Evolutionary conservation across 2,329 filamentous ascomycete species (phyloP).

Genomic region (Ceratocystis ficicola): DNA sequence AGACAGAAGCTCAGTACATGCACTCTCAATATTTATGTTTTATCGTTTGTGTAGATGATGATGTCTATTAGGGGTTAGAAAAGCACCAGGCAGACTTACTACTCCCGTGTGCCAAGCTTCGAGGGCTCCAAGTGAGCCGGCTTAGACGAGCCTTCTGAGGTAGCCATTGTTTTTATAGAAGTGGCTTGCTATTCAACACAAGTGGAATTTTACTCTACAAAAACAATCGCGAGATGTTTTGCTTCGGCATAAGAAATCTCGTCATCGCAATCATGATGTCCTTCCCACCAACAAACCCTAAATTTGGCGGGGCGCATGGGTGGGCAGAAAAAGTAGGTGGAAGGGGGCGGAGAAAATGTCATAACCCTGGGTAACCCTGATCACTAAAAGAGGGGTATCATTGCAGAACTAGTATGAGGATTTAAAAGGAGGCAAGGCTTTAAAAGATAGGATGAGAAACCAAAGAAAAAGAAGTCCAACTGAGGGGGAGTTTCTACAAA

Average conservation of each 20-base stretch:
- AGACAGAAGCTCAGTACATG: neutral
- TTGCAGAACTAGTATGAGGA: too few relatives aligned
- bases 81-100: conserved; percentile 43
- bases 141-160: conserved; percentile 27
- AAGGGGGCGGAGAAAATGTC: neutral
- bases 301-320: neutral
- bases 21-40: neutral
- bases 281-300: neutral
- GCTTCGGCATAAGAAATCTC: neutral
- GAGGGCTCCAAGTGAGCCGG: conserved; percentile 63
- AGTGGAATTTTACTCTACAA: neutral
- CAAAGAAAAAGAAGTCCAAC: neutral
- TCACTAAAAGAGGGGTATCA: neutral
- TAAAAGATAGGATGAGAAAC: neutral
- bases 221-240: neutral
- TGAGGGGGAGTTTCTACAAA: conserved; percentile 8
- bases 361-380: neutral
- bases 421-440: neutral
- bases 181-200: neutral
- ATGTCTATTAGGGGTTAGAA: too few relatives aligned
- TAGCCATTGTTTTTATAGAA: conserved; percentile 3
- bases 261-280: neutral
- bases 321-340: neutral
- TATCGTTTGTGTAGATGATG: too few relatives aligned
- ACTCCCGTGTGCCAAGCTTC: conserved; percentile 76